These are phyloP conservation scores for carrot (Daucus carota) DNA, from an alignment of 129 eudicot species.

Conservation along the genomic window DH1_v3.0 NC_030385.2:43145501-43146000, in stretches of 20 bases:
- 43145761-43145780: slow-evolving; percentile 76
- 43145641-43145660: background rate
- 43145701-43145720: background rate
- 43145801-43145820: slow-evolving; percentile 92
- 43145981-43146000: background rate
- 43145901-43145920: background rate
- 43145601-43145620: background rate
- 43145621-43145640: background rate
- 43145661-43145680: background rate
- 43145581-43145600: background rate
- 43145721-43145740: slow-evolving; percentile 15
- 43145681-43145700: background rate
- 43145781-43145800: slow-evolving; percentile 56
- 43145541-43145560: background rate
- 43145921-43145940: background rate
- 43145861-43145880: background rate
- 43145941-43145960: background rate
- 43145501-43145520: no score
- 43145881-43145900: background rate
- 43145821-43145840: background rate
- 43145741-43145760: slow-evolving; percentile 32
- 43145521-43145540: no score
- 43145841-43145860: background rate
- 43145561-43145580: background rate
- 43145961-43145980: background rate